Evolutionary conservation across 2,329 filamentous ascomycete genomes (phyloP), one percentile per base, ranked within the genome.

Genomic region (Penicillium sp.): DNA sequence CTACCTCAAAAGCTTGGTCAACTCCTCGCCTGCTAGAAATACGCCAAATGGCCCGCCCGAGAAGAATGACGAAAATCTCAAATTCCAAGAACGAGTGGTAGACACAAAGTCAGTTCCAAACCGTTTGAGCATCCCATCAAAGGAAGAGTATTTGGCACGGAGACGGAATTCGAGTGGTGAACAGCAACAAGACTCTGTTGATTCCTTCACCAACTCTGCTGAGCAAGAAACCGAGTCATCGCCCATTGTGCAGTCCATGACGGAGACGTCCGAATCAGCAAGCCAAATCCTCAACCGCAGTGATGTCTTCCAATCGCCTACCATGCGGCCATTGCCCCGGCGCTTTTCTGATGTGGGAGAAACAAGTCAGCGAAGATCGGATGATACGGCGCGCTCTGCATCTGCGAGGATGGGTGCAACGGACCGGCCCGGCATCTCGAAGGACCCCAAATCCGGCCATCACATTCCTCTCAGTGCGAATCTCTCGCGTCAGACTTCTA

Each of bases 241-340:
- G 2, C 69, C 82, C 20, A 72, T 82, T 1, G 72, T 80, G 3
- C 85, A 84, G 3, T 80, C 79, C 0, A 77, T 76, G 37, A 84
- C 89, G 28, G 85, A 89, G 41, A 77, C 73, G n/a, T 72, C 73
- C 39, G 81, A 83, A 32, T 93, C 89, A 3, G 90, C 85, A 2
- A 96, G 90, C 59, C 88, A 95, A 62, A 95, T 96, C 25, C 68
- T 98, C 6, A 77, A 79, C 36, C 80, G 85, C 22, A 95, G 88
- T 51, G 86, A 92, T 51, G 84, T 95, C 6, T 96, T 98, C 55
- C 80, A 84, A 49, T 82, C 80, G 16, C 87, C 87, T 11, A 85
- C 82, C 0, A 76, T 88, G 32, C 55, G 64, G 32, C 59, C 55
- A 25, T 50, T 61, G 50, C 51, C 56, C 14, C 45, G 52, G 29